Conservation (phyloP, 768 basidiomycete species). For the Clavulina sp. region DNA sequence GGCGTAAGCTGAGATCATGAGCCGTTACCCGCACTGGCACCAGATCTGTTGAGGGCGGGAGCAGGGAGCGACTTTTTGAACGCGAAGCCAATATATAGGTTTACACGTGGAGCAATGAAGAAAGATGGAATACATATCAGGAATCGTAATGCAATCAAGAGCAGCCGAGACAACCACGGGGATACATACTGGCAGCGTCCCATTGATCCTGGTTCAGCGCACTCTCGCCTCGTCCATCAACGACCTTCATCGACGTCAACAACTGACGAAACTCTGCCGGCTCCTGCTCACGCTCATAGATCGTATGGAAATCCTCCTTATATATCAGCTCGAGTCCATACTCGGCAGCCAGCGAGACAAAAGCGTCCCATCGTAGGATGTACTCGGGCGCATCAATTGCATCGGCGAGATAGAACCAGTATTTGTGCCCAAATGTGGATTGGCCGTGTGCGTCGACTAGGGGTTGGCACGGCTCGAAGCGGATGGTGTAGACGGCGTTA, state of each 20-base stretch:
- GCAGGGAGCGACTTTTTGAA: too few relatives aligned
- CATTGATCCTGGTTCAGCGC: conserved; percentile 91
- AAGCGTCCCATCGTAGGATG: conserved; percentile 89
- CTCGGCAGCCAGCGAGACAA: conserved; percentile 70
- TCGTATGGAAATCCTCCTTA: conserved; percentile 77
- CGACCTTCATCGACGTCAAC: conserved; percentile 79
- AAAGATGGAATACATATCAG: too few relatives aligned
- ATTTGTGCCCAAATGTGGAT: conserved; percentile 92
- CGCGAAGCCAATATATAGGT: too few relatives aligned
- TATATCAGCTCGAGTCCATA: conserved; percentile 60
- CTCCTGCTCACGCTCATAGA: conserved; percentile 67
- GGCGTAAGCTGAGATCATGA: too few relatives aligned
- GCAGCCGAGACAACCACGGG: too few relatives aligned
- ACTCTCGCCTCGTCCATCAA: conserved; percentile 70
- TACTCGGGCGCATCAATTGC: conserved; percentile 97
- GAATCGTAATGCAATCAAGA: too few relatives aligned
- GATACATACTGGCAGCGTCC: conserved; percentile 92
- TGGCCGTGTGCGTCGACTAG: conserved; percentile 28
- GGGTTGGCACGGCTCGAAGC: conserved; percentile 47
- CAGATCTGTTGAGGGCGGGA: too few relatives aligned
- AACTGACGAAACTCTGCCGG: conserved; percentile 68
- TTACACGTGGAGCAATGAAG: too few relatives aligned
- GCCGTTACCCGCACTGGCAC: too few relatives aligned
- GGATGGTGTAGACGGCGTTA: conserved; percentile 77
- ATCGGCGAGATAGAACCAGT: conserved; percentile 84